Base-by-base conservation (phyloP, 306 rosid species). In the Betula pendula region DNA sequence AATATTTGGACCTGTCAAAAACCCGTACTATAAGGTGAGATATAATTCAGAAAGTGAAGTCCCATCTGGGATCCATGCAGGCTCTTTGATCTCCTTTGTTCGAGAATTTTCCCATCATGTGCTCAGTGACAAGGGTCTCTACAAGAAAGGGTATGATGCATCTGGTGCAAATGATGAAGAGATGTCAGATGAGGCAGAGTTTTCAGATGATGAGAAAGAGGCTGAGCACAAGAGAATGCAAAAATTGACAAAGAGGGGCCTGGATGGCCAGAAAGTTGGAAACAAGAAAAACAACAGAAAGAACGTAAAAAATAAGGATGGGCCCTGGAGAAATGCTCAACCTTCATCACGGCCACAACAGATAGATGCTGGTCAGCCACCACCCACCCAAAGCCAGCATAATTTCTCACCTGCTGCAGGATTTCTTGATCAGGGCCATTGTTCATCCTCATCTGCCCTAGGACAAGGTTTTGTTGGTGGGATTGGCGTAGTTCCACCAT, bases 121-220 rank as follows among this genome's bases (percentile, higher is more conserved):
- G 80, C 97, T 95, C 80, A 86, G 84, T 73, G 83, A 82, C 82
- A 88, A 88, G 77, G 88, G 87, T 83, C 79, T 95, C 59, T 89
- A 87, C 88, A 85, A 66, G 87, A 95, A 90, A 83, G 99, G 99
- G 19, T 92, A 95, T 56, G 99, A 95, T 87, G 97, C 96, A 31
- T 95, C 99, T 60, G 97, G 97, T 48, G 84, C 71, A 6, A 75
- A 90, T 79, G 99, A 95, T 85, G 99, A 95, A 83, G 97, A 92
- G 87, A 2, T 88, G 70, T 79, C 83, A 11, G 96, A 90, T 71
- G 97, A 87, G 60, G 60, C 55, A 8, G 98, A 92, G 88, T 95
- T 95, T 80, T 95, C 99, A 25, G 99, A 95, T 75, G 99, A 95
- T 71, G 99, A 95, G 81, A 90, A 82, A 84, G 99, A 95, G 87